Evolutionary conservation across 2,329 filamentous ascomycete species (phyloP), one percentile per base, ranked within the genome.

Genomic region (Tolypocladium capitatum): DNA sequence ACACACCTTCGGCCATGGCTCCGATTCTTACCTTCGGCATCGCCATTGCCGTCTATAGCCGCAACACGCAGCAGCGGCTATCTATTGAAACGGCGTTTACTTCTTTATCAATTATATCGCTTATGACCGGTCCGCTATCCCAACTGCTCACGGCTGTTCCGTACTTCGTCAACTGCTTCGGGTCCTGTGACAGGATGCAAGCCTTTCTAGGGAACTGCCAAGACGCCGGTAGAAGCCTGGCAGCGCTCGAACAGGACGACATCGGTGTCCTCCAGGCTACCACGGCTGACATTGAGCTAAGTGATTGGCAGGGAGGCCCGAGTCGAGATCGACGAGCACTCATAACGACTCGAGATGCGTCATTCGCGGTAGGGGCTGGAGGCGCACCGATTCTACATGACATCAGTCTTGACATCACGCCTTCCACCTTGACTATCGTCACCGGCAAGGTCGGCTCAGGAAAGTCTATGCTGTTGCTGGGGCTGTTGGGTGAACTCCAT

Each of bases 181-280:
- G 52, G 7, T 53, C 51, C 21, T 59, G 59, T 40, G 51, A 54
- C 27, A 51, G 56, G 18, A 52, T 60, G 6, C 50, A 60, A 27
- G 27, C 13, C 16, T 50, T 50, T 32, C 20, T 48, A 13, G 28
- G 20, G 6, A 18, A 38, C 11, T 10, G 9, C 13, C 43, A n/a
- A 16, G 18, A 14, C 27, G 27, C 27, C 27, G 27, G 27, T 27
- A 27, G 27, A 27, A 27, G 27, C 27, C 4, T 27, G 27, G 27
- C 27, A 27, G 27, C 27, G 27, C 27, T 27, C 27, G 27, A 27
- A 7, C 27, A 27, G 5, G 24, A 24, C 6, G 27, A 27, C 8
- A 2, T 27, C 27, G 6, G 27, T 7, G 2, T 27, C 27, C 27
- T 27, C 27, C 27, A 27, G 27, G 27, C 27, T 27, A 27, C 27